A percentile compares a stretch with the other conserved stretches of the same genome.
phyloP scores from a whole-genome alignment of 1,139 yeast genomes.

The Pneumocystis murina region DNA sequence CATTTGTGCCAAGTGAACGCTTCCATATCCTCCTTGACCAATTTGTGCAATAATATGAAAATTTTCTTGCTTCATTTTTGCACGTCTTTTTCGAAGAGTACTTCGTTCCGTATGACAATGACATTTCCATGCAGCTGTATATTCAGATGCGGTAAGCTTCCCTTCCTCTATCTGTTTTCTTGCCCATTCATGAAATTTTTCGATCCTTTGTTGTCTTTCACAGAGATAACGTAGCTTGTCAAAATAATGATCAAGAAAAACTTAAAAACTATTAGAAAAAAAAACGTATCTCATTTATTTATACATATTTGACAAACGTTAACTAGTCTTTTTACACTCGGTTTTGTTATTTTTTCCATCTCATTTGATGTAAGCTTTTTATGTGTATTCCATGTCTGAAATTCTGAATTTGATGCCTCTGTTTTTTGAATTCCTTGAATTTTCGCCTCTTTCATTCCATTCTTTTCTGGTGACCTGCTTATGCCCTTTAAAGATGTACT shows the following conservation, averaged over 20 bases:
- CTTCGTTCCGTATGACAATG: conserved; percentile 79
- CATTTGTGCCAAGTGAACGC: conserved; percentile 86
- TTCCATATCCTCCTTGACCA: conserved; percentile 99
- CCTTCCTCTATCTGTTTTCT: conserved; percentile 35
- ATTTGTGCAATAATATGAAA: conserved; percentile 94
- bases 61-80: conserved; percentile 86
- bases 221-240: conserved; percentile 90
- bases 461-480: background rate
- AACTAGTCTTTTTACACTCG: conserved; percentile 52
- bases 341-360: conserved; percentile 7
- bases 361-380: conserved; percentile 5
- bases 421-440: background rate
- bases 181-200: conserved; percentile 47
- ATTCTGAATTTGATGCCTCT: background rate
- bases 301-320: conserved; percentile 50
- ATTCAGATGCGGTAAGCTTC: conserved; percentile 16
- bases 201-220: conserved; percentile 64
- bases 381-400: background rate
- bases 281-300: background rate
- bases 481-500: background rate
- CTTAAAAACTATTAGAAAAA: conserved; percentile 6
- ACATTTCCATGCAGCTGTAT: conserved; percentile 28
- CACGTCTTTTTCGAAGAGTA: conserved; percentile 68
- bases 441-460: background rate
- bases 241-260: conserved; percentile 87